These are phyloP conservation scores for Vickermania ingenoplastis DNA, from an alignment of 208 protist genomes.

Conservation along the genomic window DNA sequence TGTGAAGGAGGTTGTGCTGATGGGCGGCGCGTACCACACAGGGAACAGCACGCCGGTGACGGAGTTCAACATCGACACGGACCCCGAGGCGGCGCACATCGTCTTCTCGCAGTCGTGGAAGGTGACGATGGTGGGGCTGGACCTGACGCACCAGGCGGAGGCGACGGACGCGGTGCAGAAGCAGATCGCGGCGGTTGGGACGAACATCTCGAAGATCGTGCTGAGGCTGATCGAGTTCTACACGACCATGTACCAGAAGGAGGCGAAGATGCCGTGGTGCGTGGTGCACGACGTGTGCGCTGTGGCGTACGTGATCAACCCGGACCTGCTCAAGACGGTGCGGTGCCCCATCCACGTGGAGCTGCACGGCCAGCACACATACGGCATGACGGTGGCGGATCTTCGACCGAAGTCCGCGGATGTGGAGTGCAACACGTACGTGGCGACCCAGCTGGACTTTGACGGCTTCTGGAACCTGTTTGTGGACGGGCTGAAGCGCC, in stretches of 20 bases:
- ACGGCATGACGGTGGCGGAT: constrained; percentile 56
- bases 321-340: constrained; percentile 35
- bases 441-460: constrained; percentile 47
- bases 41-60: constrained; percentile 50
- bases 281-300: constrained; percentile 73
- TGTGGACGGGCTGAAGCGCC: constrained; percentile 42
- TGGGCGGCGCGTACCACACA: constrained; percentile 53
- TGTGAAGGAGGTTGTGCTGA: constrained; percentile 67
- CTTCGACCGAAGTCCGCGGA: constrained; percentile 16
- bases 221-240: constrained; percentile 43
- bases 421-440: constrained; percentile 45
- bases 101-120: constrained; percentile 50
- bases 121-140: constrained; percentile 72
- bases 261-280: constrained; percentile 10
- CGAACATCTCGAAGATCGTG: constrained; percentile 21
- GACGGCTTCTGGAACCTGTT: constrained; percentile 60
- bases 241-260: constrained; percentile 24
- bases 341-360: constrained; percentile 52
- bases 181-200: constrained; percentile 24
- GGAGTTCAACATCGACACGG: constrained; percentile 71
- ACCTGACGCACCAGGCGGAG: constrained; percentile 67
- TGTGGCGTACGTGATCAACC: constrained; percentile 64
- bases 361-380: constrained; percentile 20
- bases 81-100: constrained; percentile 70
- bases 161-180: constrained; percentile 32